Conservation (phyloP, 805 yeast species). For the Candida ascalaphidarum region DNA sequence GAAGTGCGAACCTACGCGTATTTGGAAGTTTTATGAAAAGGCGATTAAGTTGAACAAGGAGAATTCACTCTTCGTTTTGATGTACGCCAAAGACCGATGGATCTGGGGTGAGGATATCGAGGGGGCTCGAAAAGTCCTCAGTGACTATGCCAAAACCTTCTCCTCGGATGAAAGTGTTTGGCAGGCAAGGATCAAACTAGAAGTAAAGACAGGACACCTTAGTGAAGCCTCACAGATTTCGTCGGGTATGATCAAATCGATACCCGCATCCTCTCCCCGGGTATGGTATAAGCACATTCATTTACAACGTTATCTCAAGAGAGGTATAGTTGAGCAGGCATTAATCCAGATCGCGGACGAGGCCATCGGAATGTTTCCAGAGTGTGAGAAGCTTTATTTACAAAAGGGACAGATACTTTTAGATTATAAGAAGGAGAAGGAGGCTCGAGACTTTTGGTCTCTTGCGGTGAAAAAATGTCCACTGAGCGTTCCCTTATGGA, state of each 20-base stretch:
- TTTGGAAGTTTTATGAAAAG: constrained; percentile 37
- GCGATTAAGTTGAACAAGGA: constrained; percentile 45
- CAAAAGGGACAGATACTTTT: constrained; percentile 54
- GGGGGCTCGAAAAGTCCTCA: constrained; percentile 47
- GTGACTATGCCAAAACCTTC: constrained; percentile 34
- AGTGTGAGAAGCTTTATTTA: constrained; percentile 44
- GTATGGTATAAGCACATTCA: constrained; percentile 57
- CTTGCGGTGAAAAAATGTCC: constrained; percentile 45
- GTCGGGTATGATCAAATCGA: constrained; percentile 9
- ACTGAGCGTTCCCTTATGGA: constrained; percentile 43
- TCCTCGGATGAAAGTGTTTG: constrained; percentile 49
- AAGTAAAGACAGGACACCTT: constrained; percentile 34
- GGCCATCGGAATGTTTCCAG: constrained; percentile 44
- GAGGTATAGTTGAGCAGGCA: constrained; percentile 7
- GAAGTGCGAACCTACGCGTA: constrained; percentile 3
- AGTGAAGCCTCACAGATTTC: constrained; percentile 27
- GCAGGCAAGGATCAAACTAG: constrained; percentile 67
- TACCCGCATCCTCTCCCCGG: constrained; percentile 27
- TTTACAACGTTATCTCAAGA: constrained; percentile 34
- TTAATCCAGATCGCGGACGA: constrained; percentile 25
- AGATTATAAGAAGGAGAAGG: constrained; percentile 10
- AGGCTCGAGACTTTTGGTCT: constrained; percentile 41
- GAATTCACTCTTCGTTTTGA: constrained; percentile 44
- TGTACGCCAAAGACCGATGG: constrained; percentile 72
- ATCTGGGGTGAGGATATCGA: constrained; percentile 33